Evolutionary conservation across 1,139 yeast species (phyloP), one percentile per base, ranked within the genome.

Genomic region (Lodderomyces parapsilosis): DNA sequence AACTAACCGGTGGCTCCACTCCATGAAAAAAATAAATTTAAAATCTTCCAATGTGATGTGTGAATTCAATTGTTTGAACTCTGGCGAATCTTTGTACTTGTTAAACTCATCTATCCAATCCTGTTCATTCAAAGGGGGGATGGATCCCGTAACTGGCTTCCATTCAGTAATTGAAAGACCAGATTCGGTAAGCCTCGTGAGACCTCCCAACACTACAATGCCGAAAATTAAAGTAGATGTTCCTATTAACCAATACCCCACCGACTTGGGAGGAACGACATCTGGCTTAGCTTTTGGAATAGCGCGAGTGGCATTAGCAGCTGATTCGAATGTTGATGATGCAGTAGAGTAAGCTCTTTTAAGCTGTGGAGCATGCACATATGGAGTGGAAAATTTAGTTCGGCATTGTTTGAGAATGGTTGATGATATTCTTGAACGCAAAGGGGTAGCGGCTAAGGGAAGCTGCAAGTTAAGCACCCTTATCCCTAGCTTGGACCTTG

Each of bases 111-210:
- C 78, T 54, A 81, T 81, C 99, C 99, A 94, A 50, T 91, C 91
- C 38, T 68, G 67, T 57, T 87, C 81, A 43, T 69, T 79, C 58
- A 87, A 59, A 1, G 99, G 99, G 5, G 99, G 99, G 15, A 94
- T 63, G 2, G 95, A 69, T 34, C 99, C 99, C 0, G 99, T 90
- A 25, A 94, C 91, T 1, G 99, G 99, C 61, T 83, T 88, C 99
- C 99, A 94, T 63, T 94, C 99, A 1, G 99, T 93, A 59, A 94
- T 94, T 39, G 96, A 87, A 40, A 94, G 72, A 0, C 99, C 99
- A 2, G 96, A 87, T 60, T 94, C 99, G 0, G 99, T 94, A 39
- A 94, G 73, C 56, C 99, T 77, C 0, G 99, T 94, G 41, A 94
- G 74, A 0, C 99, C 99, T 40, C 99, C 99, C 5, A 94, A 73